Conservation (phyloP, 306 rosid genomes). For the Corylus heterophylla region DNA sequence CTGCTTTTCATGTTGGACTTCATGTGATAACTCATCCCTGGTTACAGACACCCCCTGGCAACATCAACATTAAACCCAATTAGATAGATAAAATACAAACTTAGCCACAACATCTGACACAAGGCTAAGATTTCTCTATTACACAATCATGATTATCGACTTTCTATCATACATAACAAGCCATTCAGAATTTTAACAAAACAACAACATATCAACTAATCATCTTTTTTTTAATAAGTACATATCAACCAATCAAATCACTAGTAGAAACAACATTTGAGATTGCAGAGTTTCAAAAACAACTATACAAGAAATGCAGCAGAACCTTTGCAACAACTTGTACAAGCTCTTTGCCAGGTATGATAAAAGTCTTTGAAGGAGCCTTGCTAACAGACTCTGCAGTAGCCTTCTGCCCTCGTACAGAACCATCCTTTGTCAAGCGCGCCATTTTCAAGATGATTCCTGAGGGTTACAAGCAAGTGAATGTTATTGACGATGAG, state of each 20-base stretch:
- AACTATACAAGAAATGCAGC: constrained; percentile 17
- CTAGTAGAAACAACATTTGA: not conserved
- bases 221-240: not conserved
- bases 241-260: not conserved
- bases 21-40: no score
- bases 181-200: not conserved
- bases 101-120: no score
- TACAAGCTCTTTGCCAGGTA: constrained; percentile 80
- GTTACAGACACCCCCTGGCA: no score
- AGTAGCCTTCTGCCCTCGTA: constrained; percentile 62
- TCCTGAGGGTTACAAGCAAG: constrained; percentile 51
- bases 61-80: no score
- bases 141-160: constrained; percentile 14
- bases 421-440: constrained; percentile 69
- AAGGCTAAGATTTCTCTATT: not conserved
- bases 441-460: constrained; percentile 82
- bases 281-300: constrained; percentile 25
- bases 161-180: constrained; percentile 11
- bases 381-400: constrained; percentile 63
- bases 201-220: not conserved
- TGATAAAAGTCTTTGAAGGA: constrained; percentile 63
- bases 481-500: constrained; percentile 17
- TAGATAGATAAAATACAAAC: no score
- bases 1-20: constrained; percentile 53
- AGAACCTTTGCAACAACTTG: constrained; percentile 90